phyloP scores from a whole-genome alignment of 192 early-diverging fungal genomes.

The Diversispora epigaea region DNA sequence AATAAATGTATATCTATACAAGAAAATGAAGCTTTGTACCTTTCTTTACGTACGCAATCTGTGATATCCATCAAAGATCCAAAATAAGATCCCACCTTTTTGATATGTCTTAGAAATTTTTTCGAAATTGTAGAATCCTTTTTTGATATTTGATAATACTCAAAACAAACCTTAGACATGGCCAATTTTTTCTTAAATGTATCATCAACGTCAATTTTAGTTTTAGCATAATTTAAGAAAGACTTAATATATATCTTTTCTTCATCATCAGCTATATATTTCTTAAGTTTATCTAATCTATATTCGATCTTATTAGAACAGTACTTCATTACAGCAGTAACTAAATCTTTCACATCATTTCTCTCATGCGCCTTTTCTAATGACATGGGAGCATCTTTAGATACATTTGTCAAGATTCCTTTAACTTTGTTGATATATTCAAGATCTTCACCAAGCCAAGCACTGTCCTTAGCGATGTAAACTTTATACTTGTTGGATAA shows the following conservation, averaged over 20 bases:
- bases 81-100: conserved; percentile 4
- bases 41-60: too few species aligned
- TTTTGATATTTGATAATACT: not conserved
- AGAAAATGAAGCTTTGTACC: too few species aligned
- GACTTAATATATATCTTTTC: not conserved
- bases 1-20: not conserved
- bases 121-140: not conserved
- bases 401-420: not conserved
- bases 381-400: not conserved
- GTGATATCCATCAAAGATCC: not conserved
- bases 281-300: not conserved
- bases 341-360: not conserved
- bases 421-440: too few species aligned
- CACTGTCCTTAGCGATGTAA: too few species aligned
- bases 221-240: not conserved
- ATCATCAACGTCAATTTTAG: not conserved
- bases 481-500: too few species aligned
- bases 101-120: conserved; percentile 7
- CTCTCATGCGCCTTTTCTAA: not conserved
- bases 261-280: too few species aligned
- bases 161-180: not conserved
- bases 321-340: not conserved
- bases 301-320: not conserved
- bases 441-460: too few species aligned
- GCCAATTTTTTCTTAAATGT: not conserved